Percentiles rank a stretch among this genome's conserved stretches.
Conservation (phyloP, 177 flowering plant genomes). For the Vitis hybrid region DNA sequence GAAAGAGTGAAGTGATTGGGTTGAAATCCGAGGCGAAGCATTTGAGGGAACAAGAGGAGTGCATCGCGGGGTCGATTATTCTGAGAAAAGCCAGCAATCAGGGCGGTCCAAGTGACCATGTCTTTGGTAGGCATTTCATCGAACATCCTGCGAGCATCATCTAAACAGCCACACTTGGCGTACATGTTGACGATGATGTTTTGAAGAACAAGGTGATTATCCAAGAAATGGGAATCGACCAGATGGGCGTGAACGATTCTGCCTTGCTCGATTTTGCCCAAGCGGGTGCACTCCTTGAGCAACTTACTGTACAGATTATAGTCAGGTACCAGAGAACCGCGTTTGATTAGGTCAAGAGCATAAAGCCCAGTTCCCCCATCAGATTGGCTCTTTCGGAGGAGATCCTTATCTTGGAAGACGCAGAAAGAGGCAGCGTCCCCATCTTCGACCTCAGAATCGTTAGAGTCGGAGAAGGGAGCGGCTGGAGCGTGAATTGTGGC, state of each 20-base stretch:
- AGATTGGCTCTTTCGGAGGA: conserved; percentile 28
- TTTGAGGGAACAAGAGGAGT: conserved; percentile 42
- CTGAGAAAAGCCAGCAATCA: conserved; percentile 63
- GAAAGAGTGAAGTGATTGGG: conserved; percentile 67
- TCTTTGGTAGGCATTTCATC: conserved; percentile 55
- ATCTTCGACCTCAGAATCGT: conserved; percentile 11
- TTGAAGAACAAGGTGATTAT: conserved; percentile 26
- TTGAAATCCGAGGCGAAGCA: conserved; percentile 41
- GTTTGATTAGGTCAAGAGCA: conserved; percentile 50
- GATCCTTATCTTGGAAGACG: conserved; percentile 43
- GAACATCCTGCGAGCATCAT: conserved; percentile 49
- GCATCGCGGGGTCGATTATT: conserved; percentile 46
- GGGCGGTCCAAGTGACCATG: conserved; percentile 56
- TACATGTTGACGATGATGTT: conserved; percentile 54
- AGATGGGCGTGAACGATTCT: conserved; percentile 48
- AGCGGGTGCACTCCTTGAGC: conserved; percentile 45
- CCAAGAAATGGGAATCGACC: conserved; percentile 31
- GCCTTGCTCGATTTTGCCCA: conserved; percentile 44
- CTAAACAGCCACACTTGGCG: conserved; percentile 51
- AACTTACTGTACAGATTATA: conserved; percentile 34
- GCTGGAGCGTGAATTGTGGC: not conserved
- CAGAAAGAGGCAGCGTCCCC: conserved; percentile 3
- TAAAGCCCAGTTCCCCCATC: conserved; percentile 33
- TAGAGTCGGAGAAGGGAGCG: conserved; percentile 9
- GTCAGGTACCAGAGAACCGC: conserved; percentile 34